Conservation (phyloP, 176 grass and related monocot species). For the Oryza coarctata region DNA sequence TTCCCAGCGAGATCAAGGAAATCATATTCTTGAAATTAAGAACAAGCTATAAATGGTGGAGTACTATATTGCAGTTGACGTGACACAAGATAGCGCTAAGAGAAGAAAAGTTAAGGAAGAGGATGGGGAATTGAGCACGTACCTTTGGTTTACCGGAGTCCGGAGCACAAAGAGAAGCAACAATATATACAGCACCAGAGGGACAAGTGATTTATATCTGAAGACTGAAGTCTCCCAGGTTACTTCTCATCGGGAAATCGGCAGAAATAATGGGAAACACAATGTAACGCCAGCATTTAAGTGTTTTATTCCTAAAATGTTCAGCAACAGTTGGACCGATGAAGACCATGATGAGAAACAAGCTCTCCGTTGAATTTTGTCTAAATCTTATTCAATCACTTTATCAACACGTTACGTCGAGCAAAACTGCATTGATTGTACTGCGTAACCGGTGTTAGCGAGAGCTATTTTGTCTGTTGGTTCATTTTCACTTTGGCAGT, state of each 20-base stretch:
- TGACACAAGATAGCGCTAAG: neutral
- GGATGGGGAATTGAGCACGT: neutral
- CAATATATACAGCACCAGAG: neutral
- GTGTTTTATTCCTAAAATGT: neutral
- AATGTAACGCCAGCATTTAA: neutral
- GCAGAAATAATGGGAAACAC: neutral
- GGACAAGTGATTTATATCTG: neutral
- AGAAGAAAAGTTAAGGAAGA: neutral
- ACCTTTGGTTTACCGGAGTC: neutral
- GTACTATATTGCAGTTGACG: neutral
- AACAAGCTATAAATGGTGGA: neutral
- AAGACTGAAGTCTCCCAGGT: no score
- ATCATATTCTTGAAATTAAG: neutral
- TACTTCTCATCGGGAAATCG: neutral
- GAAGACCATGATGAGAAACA: neutral
- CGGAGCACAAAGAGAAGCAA: neutral
- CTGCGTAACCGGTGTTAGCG: neutral
- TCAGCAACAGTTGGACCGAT: neutral
- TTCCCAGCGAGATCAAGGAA: neutral
- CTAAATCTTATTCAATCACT: neutral
- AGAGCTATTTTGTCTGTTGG: neutral
- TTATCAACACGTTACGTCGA: neutral
- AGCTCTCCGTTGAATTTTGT: neutral
- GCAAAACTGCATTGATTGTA: neutral
- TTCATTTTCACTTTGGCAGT: neutral